A percentile compares a stretch with the other conserved stretches of the same genome.
These are phyloP conservation scores for Psophocarpus tetragonolobus DNA, from an alignment of 306 rosid genomes.

Conservation along the genomic window DNA sequence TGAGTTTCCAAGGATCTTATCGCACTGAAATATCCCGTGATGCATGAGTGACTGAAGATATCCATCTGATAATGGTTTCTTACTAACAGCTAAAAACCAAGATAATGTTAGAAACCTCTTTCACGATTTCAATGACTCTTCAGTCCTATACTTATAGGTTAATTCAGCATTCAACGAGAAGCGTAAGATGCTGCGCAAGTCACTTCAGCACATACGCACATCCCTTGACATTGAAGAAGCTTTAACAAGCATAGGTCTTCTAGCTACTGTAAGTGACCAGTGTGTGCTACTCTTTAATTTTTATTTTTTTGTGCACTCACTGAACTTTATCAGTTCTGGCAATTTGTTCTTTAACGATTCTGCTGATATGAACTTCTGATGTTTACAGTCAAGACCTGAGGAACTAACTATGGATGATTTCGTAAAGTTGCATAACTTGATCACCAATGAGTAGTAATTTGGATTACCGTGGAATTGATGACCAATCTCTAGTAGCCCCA, in stretches of 20 bases:
- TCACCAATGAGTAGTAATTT: conserved; percentile 44
- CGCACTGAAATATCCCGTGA: not conserved
- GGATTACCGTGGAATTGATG: conserved; percentile 21
- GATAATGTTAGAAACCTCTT: not conserved
- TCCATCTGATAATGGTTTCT: not conserved
- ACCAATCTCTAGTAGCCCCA: not conserved
- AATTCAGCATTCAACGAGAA: conserved; percentile 91
- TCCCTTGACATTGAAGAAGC: conserved; percentile 73
- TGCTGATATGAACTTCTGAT: conserved; percentile 9
- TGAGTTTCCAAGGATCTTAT: conserved; percentile 5
- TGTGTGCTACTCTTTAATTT: not conserved
- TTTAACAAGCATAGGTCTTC: conserved; percentile 61
- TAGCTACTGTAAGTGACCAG: conserved; percentile 58
- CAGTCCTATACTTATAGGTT: conserved; percentile 48
- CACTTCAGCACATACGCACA: conserved; percentile 80
- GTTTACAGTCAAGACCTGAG: conserved; percentile 76
- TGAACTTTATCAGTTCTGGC: not conserved
- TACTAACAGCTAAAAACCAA: conserved; percentile 8
- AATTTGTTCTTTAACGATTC: conserved; percentile 14
- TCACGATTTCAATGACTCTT: conserved; percentile 18
- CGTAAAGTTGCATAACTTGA: conserved; percentile 69
- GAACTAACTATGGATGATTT: conserved; percentile 78
- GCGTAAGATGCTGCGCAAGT: conserved; percentile 84
- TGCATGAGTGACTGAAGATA: not conserved
- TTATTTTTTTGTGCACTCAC: not conserved